Evolutionary conservation across 2,329 filamentous ascomycete genomes (phyloP).

Genomic region (Arthroderma sp.): DNA sequence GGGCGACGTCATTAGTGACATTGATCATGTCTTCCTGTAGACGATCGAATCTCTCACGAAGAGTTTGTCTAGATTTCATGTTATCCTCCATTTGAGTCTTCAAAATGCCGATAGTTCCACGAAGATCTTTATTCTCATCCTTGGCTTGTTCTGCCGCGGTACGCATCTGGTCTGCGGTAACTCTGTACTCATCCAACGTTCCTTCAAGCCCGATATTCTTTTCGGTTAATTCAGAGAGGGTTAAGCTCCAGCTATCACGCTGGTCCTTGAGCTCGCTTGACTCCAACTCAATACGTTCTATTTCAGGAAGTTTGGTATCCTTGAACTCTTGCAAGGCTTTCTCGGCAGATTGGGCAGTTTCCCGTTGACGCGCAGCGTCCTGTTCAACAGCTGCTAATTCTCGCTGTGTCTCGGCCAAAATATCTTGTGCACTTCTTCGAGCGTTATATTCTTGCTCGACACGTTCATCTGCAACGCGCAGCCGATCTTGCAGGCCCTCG

Average conservation of each 20-base stretch:
- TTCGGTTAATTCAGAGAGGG: constrained; percentile 39
- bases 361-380: constrained; percentile 33
- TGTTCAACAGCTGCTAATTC: constrained; percentile 55
- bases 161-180: constrained; percentile 46
- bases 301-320: constrained; percentile 55
- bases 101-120: constrained; percentile 58
- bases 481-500: constrained; percentile 54
- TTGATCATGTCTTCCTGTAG: constrained; percentile 77
- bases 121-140: constrained; percentile 57
- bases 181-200: constrained; percentile 51
- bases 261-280: constrained; percentile 55
- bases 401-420: constrained; percentile 57
- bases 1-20: constrained; percentile 64
- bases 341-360: constrained; percentile 49
- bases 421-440: constrained; percentile 58
- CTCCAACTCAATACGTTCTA: constrained; percentile 51
- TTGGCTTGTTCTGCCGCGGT: constrained; percentile 44
- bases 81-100: constrained; percentile 74
- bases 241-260: constrained; percentile 43
- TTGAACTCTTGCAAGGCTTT: constrained; percentile 50
- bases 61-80: constrained; percentile 66
- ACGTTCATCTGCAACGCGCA: constrained; percentile 49
- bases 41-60: constrained; percentile 70
- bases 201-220: constrained; percentile 49
- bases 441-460: constrained; percentile 50